Evolutionary conservation across 495 filamentous ascomycete genomes (phyloP).

Genomic region (Tuber melanosporum): DNA sequence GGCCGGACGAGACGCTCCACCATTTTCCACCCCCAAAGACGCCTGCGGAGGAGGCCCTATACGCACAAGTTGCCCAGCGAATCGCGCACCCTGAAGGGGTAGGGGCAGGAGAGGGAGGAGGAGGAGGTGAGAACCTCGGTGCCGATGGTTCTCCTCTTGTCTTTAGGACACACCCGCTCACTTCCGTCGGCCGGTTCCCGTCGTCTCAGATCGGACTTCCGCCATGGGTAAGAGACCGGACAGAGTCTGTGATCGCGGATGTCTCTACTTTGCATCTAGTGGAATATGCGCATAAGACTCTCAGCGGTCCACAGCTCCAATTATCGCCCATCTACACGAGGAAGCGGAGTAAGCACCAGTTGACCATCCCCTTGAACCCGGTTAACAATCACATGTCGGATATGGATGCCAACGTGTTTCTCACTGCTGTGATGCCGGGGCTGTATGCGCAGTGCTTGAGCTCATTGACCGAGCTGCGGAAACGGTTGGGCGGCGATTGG

Average conservation of each 20-base stretch:
- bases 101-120: slow-evolving; percentile 32
- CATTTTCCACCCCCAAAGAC: background rate
- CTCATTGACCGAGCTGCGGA: slow-evolving; percentile 72
- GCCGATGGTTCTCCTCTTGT: slow-evolving; percentile 39
- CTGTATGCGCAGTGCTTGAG: slow-evolving; percentile 69
- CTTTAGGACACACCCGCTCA: slow-evolving; percentile 59
- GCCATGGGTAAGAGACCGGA: slow-evolving; percentile 37
- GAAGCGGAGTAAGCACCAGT: slow-evolving; percentile 46
- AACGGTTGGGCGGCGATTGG: slow-evolving; percentile 77
- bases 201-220: slow-evolving; percentile 68
- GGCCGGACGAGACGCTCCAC: slow-evolving; percentile 48
- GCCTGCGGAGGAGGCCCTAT: background rate
- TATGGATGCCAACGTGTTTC: slow-evolving; percentile 79
- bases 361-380: slow-evolving; percentile 62
- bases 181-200: slow-evolving; percentile 56
- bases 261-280: slow-evolving; percentile 64
- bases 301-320: slow-evolving; percentile 70
- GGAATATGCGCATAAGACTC: slow-evolving; percentile 58
- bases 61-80: background rate
- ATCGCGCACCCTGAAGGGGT: slow-evolving; percentile 12
- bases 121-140: slow-evolving; percentile 42
- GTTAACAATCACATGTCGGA: slow-evolving; percentile 64
- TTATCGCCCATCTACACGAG: slow-evolving; percentile 53
- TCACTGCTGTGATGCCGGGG: slow-evolving; percentile 72
- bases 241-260: slow-evolving; percentile 56